A percentile compares a stretch with the other conserved stretches of the same genome.
phyloP scores from a whole-genome alignment of 2,329 filamentous ascomycete species.

The Stachybotrys chlorohalonatus region DNA sequence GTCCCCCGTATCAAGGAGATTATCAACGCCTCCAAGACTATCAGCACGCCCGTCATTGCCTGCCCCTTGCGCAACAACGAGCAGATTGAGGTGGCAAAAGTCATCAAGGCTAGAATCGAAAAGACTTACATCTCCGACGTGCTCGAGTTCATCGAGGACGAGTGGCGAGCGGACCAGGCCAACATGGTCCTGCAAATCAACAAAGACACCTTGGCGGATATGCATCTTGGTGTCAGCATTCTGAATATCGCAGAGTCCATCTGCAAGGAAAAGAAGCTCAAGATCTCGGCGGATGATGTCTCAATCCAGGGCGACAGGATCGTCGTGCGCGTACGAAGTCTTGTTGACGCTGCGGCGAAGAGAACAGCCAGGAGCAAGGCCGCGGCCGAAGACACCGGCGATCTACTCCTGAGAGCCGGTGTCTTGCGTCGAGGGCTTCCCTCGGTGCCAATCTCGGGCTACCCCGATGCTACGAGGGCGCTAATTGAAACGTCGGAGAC shows the following conservation, averaged over 20 bases:
- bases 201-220: conserved; percentile 63
- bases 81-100: conserved; percentile 69
- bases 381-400: conserved; percentile 42
- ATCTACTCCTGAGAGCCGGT: conserved; percentile 68
- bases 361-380: conserved; percentile 37
- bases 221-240: conserved; percentile 71
- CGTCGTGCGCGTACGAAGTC: conserved; percentile 60
- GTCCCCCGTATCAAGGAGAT: conserved; percentile 99
- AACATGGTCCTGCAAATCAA: conserved; percentile 79
- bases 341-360: conserved; percentile 38
- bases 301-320: conserved; percentile 54
- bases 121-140: conserved; percentile 85
- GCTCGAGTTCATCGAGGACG: conserved; percentile 74
- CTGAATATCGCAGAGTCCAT: conserved; percentile 70
- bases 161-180: conserved; percentile 67
- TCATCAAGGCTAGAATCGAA: conserved; percentile 90
- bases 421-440: conserved; percentile 77
- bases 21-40: conserved; percentile 92
- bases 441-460: conserved; percentile 78
- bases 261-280: conserved; percentile 72
- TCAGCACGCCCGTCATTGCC: conserved; percentile 88
- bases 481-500: conserved; percentile 78
- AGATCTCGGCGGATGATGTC: conserved; percentile 59
- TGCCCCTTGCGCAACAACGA: conserved; percentile 73
- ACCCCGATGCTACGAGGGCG: conserved; percentile 74